Evolutionary conservation across 2,329 filamentous ascomycete species (phyloP).

Genomic region (Orbilia blumenaviensis): DNA sequence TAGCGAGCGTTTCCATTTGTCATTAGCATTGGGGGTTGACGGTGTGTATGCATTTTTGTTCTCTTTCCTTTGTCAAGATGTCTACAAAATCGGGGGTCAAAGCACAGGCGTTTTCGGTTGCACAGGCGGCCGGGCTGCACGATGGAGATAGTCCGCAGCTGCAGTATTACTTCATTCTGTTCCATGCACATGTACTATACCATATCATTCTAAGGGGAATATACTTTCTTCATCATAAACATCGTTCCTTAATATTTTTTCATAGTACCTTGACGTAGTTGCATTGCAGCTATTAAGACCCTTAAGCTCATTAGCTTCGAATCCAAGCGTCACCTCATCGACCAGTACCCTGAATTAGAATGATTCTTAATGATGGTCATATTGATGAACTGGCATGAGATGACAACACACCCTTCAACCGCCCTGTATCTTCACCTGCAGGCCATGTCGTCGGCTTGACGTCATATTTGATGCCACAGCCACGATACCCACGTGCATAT

Average conservation of each 20-base stretch:
- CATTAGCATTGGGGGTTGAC: conserved; percentile 23
- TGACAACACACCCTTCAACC: conserved; percentile 31
- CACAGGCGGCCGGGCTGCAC: background rate
- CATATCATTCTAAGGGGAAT: conserved; percentile 1
- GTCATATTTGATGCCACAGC: conserved; percentile 21
- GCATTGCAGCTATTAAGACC: background rate
- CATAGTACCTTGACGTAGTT: background rate
- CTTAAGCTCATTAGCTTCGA: background rate
- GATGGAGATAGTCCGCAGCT: background rate
- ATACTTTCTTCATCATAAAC: conserved; percentile 4
- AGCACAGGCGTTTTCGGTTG: conserved; percentile 22
- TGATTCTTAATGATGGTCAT: background rate
- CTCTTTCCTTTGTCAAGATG: background rate
- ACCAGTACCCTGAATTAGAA: no score
- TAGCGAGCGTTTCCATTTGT: conserved; percentile 37
- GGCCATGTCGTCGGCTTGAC: conserved; percentile 42
- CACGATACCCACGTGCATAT: conserved; percentile 15
- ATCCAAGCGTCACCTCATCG: no score
- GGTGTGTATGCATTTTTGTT: conserved; percentile 8
- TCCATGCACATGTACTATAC: conserved; percentile 24
- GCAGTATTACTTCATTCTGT: conserved; percentile 9
- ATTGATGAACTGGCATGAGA: conserved; percentile 22
- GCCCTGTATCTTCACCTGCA: background rate
- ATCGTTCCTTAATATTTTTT: background rate
- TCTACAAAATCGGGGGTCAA: background rate